A percentile compares a stretch with the other conserved stretches of the same genome.
Evolutionary conservation across 2,329 filamentous ascomycete species (phyloP).

Genomic region (Albophoma yamanashiensis): DNA sequence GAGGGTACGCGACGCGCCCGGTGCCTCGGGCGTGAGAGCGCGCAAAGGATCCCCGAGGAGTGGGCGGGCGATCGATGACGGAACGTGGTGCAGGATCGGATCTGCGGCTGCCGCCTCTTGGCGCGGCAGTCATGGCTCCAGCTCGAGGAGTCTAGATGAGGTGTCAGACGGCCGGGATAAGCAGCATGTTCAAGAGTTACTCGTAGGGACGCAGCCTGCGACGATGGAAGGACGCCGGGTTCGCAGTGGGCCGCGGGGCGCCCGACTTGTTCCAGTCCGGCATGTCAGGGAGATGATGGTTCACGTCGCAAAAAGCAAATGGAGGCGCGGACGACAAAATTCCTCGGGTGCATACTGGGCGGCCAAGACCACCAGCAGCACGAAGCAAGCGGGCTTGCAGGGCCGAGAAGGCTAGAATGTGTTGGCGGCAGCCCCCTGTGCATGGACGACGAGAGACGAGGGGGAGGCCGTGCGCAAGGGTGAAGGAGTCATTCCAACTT

Average conservation of each 20-base stretch:
- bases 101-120: neutral
- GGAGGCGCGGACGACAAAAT: neutral
- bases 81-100: neutral
- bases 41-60: neutral
- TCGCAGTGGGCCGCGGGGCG: neutral
- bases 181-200: neutral
- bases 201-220: no score
- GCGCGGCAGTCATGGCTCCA: neutral
- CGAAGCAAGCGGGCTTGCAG: no score
- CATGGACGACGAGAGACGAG: neutral
- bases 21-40: no score
- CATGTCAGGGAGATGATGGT: constrained; percentile 4
- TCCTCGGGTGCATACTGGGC: neutral
- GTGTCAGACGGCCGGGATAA: neutral
- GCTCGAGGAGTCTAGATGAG: neutral
- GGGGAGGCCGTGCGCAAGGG: neutral
- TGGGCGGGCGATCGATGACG: neutral
- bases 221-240: neutral
- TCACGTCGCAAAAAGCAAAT: neutral
- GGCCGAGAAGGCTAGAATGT: neutral
- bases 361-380: neutral
- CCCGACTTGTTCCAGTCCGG: neutral
- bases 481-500: neutral
- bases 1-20: neutral
- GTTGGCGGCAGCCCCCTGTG: neutral